A percentile compares a stretch with the other conserved stretches of the same genome.
Evolutionary conservation across 306 rosid genomes (phyloP).

Genomic region (Lotus japonicus): DNA sequence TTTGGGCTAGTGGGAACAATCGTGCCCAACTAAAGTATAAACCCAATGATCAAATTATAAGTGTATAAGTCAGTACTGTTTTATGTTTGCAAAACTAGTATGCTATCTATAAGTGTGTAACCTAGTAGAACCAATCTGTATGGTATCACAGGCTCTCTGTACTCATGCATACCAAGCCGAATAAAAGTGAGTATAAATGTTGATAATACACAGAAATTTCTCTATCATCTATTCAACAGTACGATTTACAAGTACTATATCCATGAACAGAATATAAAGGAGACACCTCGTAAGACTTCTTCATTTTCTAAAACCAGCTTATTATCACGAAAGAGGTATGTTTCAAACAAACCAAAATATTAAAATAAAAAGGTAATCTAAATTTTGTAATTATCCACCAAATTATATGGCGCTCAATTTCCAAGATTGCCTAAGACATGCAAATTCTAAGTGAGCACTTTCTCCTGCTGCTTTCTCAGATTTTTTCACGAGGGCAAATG

Average conservation of each 20-base stretch:
- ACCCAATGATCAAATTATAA: neutral
- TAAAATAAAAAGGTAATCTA: neutral
- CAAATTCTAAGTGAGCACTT: neutral
- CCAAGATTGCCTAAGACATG: neutral
- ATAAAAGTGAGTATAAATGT: neutral
- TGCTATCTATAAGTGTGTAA: neutral
- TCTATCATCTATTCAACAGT: conserved; percentile 3
- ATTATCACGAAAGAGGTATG: neutral
- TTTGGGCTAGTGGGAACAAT: conserved; percentile 49
- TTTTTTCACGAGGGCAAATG: neutral
- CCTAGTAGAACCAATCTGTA: conserved; percentile 8
- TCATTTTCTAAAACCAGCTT: conserved; percentile 5
- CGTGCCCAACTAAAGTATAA: conserved; percentile 30
- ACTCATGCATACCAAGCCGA: conserved; percentile 12
- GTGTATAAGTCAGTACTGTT: neutral
- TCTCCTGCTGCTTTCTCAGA: neutral
- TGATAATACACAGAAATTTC: conserved; percentile 2
- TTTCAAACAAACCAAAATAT: neutral
- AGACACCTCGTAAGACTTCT: neutral
- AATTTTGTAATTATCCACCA: neutral
- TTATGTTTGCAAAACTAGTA: conserved; percentile 16
- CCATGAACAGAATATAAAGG: neutral
- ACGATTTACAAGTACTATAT: neutral
- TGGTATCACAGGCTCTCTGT: conserved; percentile 1
- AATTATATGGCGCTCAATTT: conserved; percentile 1